These are phyloP conservation scores for Termitomyces sp. DNA, from an alignment of 768 basidiomycete species.

Conservation along the genomic window DNA sequence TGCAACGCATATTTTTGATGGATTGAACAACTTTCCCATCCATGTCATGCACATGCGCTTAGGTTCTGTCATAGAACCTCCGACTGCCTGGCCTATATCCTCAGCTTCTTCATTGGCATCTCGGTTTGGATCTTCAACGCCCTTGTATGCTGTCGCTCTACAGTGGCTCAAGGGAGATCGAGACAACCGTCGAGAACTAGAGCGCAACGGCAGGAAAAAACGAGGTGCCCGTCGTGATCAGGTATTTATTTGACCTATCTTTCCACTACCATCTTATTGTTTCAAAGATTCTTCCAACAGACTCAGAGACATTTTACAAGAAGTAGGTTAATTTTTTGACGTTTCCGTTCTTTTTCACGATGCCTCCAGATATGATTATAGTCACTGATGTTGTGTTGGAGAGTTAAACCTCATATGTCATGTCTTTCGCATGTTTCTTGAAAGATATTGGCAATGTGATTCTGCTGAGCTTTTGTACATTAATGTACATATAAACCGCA, in stretches of 20 bases:
- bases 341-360: neutral
- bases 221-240: conserved; percentile 55
- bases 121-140: conserved; percentile 19
- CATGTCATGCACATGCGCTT: conserved; percentile 90
- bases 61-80: conserved; percentile 63
- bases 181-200: conserved; percentile 51
- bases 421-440: neutral
- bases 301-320: conserved; percentile 81
- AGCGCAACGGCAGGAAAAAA: conserved; percentile 50
- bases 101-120: conserved; percentile 14
- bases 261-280: neutral
- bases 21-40: conserved; percentile 85
- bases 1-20: conserved; percentile 97
- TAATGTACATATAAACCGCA: neutral
- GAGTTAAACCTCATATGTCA: conserved; percentile 7
- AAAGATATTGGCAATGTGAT: neutral
- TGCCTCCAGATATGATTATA: conserved; percentile 34
- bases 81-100: conserved; percentile 65
- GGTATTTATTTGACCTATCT: conserved; percentile 26
- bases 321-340: conserved; percentile 44
- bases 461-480: neutral
- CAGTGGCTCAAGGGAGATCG: conserved; percentile 87
- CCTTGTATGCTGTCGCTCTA: conserved; percentile 70
- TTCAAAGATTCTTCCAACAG: conserved; percentile 51
- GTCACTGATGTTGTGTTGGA: conserved; percentile 21